phyloP scores from a whole-genome alignment of 2,329 filamentous ascomycete genomes.

The Botryosphaeria dothidea region DNA sequence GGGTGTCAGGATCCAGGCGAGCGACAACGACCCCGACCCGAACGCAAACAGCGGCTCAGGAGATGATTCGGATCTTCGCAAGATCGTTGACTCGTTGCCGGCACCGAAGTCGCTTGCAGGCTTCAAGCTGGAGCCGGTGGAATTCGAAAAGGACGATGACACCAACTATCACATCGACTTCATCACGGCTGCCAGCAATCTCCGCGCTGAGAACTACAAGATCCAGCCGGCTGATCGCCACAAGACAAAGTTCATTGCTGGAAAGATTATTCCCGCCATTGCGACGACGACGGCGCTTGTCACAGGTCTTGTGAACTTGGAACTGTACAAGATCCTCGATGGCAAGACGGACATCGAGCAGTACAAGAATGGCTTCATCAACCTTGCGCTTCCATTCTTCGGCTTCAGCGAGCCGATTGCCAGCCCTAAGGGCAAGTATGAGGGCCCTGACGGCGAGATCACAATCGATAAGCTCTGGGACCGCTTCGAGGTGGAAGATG shows the following conservation, averaged over 20 bases:
- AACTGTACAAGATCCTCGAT: conserved; percentile 95
- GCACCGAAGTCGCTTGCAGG: conserved; percentile 77
- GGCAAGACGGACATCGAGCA: conserved; percentile 96
- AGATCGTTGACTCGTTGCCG: conserved; percentile 72
- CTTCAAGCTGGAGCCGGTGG: conserved; percentile 87
- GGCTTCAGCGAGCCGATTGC: conserved; percentile 96
- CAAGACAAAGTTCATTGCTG: conserved; percentile 99
- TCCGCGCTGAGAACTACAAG: conserved; percentile 97
- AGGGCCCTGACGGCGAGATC: conserved; percentile 73
- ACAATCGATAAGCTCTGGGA: conserved; percentile 97
- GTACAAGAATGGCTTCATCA: conserved; percentile 99
- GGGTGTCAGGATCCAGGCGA: conserved; percentile 93
- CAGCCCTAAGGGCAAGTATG: conserved; percentile 89
- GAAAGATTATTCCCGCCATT: conserved; percentile 98
- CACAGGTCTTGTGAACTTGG: conserved; percentile 87
- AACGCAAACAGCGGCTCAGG: conserved; percentile 63
- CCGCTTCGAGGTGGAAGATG: conserved; percentile 85
- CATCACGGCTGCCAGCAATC: conserved; percentile 94
- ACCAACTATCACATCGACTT: conserved; percentile 98
- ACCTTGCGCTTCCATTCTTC: conserved; percentile 94
- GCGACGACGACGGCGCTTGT: conserved; percentile 95
- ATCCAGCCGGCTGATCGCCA: conserved; percentile 90
- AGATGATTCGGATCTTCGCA: conserved; percentile 76
- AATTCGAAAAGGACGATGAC: conserved; percentile 99
- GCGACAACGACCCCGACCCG: conserved; percentile 92